Evolutionary conservation across 495 filamentous ascomycete genomes (phyloP), one percentile per base, ranked within the genome.

Genomic region (Penicillium arizonense): DNA sequence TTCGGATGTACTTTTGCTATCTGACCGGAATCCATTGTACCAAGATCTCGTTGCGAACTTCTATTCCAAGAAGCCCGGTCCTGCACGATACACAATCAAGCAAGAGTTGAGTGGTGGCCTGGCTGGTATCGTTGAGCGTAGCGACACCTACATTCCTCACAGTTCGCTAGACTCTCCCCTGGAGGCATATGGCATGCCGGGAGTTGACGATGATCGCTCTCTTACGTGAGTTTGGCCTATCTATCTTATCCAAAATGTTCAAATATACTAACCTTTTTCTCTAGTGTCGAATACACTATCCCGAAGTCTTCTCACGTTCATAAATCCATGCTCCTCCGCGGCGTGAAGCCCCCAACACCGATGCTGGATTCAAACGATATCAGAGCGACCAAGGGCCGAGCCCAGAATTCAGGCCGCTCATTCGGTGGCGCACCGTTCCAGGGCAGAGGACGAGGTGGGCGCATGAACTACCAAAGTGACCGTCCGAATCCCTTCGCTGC

Each of bases 241-340:
- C 49, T 33, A 24, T 44, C 18, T 42, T 34, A 43, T 48, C 16
- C 34, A 2, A 12, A 4, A 18, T 1, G 18, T 40, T 21, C 57
- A 62, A 48, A 63, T 53, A 47, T 47, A 53, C 71, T 82, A 69
- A 80, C 62, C 44, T 7, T 21, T n/a, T 18, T 21, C 8, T 21
- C 12, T 50, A 96, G 89, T 58, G 88, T 96, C 40, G 70, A 87
- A 53, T 99, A 96, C 65, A 82, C 88, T 26, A 87, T 96, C 68
- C 92, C 92, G 1, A 72, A 80, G 36, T 82, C 81, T 11, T 70
- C 72, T 13, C 78, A 88, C 58, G 71, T 82, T 16, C 94, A 99
- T 72, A 97, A 96, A 61, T 96, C 92, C 7, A 94, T 95, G 89
- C 80, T 99, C 21, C 79, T 99, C 45, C 85, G 89, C 3, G 95